phyloP scores from a whole-genome alignment of 163 green algal genomes.

The Chlamydomonas reinhardtii region DNA sequence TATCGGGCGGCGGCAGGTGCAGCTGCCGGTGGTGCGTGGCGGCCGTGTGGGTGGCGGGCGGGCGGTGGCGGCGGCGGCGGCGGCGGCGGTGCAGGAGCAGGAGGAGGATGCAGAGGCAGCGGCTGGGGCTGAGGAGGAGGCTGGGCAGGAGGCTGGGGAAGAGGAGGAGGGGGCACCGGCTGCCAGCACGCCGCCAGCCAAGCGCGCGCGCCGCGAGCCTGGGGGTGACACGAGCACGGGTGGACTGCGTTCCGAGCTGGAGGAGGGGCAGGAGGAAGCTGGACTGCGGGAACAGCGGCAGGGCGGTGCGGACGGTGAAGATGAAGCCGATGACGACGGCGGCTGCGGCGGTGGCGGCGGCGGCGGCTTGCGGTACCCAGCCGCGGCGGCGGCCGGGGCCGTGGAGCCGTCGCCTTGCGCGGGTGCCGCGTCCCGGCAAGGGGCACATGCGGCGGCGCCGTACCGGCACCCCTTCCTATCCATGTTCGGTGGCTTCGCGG shows the following conservation, averaged over 20 bases:
- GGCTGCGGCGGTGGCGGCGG: too few relatives aligned
- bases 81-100: not conserved
- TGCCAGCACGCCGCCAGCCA: not conserved
- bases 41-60: not conserved
- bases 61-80: not conserved
- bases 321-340: not conserved
- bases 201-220: too few relatives aligned
- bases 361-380: not conserved
- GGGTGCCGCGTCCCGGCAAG: not conserved
- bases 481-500: constrained; percentile 14
- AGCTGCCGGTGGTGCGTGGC: not conserved
- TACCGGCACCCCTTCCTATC: constrained; percentile 36
- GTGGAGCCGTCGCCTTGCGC: not conserved
- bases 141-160: not conserved
- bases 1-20: not conserved
- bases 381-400: not conserved
- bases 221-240: too few relatives aligned
- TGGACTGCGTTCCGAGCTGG: too few relatives aligned
- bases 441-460: not conserved
- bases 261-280: too few relatives aligned
- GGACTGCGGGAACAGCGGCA: too few relatives aligned
- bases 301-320: too few relatives aligned
- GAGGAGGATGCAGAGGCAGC: not conserved
- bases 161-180: not conserved
- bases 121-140: too few relatives aligned